Base-by-base conservation (phyloP, 2,329 filamentous ascomycete genomes). In the Monosporascus sp. region DNA sequence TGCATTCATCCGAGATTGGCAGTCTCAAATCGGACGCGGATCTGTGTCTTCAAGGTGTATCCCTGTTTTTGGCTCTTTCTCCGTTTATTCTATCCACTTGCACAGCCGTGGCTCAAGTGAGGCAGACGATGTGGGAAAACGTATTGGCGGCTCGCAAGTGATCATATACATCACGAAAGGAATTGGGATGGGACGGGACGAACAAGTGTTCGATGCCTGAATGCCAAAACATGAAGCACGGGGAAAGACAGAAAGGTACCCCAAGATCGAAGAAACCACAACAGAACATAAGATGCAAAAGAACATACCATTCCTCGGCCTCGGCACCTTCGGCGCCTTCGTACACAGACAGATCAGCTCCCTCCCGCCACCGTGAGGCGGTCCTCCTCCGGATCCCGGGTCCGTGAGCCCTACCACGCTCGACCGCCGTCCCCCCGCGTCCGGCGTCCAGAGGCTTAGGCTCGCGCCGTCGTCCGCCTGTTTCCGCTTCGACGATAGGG, bases 231-330 rank as follows among this genome's bases (percentile, higher is more conserved):
- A 20, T 22, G 50, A 38, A 46, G 22, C 19, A 44, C 16, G 35
- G 16, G 9, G 14, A 22, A 20, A 16, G 20, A 16, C 7, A 24
- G 7, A 41, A 20, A 40, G 19, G 19, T n/a, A 19, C 11, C 50
- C 41, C 24, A 47, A 49, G 3, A 37, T 20, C 7, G 40, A 51
- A 46, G 24, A 20, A 24, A 48, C 22, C 31, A 35, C 11, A 35
- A 35, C 11, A 35, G 31, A 5, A 20, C 24, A 41, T 27, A 48
- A 38, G 17, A 45, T 6, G 35, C 3, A 19, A 52, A n/a, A 37
- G 52, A 24, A 60, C 80, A 71, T 70, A 84, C 81, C 80, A 63
- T 84, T 84, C 47, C 80, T 73, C 52, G 81, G 81, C 53, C 81
- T 73, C 3, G 80, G 81, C 47, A 84, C 77, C 63, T 82, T 84